A percentile compares a stretch with the other conserved stretches of the same genome.
Conservation (phyloP, 2,329 filamentous ascomycete species). For the Colletotrichum musae region DNA sequence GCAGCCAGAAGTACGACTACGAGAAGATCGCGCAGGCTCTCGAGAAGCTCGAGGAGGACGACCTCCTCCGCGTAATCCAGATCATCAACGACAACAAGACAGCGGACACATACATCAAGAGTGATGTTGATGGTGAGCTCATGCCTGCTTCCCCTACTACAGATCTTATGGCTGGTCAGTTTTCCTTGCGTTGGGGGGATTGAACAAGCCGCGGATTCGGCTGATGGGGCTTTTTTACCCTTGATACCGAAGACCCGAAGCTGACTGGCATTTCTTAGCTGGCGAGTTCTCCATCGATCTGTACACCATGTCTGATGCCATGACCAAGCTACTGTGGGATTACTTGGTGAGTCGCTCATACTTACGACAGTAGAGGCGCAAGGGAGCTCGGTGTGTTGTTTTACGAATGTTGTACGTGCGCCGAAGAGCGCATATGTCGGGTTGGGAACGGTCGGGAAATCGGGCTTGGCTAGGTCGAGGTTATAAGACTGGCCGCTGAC, state of each 20-base stretch:
- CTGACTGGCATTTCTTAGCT: constrained; percentile 63
- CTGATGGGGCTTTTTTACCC: not conserved
- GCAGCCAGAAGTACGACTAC: constrained; percentile 83
- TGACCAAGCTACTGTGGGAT: constrained; percentile 97
- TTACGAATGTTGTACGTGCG: constrained; percentile 10
- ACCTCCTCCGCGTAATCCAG: constrained; percentile 94
- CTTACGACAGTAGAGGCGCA: constrained; percentile 23
- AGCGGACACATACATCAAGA: constrained; percentile 95
- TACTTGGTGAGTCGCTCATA: constrained; percentile 67
- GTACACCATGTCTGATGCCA: constrained; percentile 91
- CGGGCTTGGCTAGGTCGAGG: not conserved
- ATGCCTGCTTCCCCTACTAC: constrained; percentile 52
- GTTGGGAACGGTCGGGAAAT: too few relatives aligned
- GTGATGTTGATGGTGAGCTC: constrained; percentile 88
- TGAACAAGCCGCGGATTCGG: constrained; percentile 21
- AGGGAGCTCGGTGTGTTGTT: not conserved
- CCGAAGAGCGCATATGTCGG: not conserved
- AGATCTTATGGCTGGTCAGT: constrained; percentile 39
- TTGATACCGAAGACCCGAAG: constrained; percentile 50
- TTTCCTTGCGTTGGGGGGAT: constrained; percentile 36
- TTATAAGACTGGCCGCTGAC: constrained; percentile 36
- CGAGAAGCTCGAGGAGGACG: constrained; percentile 91
- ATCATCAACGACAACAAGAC: constrained; percentile 98
- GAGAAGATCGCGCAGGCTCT: constrained; percentile 96
- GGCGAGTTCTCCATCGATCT: constrained; percentile 99